These are phyloP conservation scores for Solioccasus polychromus DNA, from an alignment of 768 basidiomycete species.

Conservation along the genomic window DNA sequence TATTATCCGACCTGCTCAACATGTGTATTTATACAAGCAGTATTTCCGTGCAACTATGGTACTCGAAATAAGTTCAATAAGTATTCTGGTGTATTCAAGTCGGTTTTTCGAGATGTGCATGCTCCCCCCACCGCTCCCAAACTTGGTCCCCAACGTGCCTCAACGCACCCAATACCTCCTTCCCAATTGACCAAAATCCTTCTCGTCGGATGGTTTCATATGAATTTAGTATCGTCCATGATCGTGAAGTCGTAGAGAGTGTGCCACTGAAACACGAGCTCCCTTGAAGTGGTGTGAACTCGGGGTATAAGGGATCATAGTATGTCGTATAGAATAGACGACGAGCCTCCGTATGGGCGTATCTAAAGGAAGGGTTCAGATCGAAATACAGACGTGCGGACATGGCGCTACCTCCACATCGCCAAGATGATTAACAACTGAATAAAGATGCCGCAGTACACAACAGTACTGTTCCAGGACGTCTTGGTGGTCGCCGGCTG, in stretches of 20 bases:
- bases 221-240: slow-evolving; percentile 38
- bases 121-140: slow-evolving; percentile 45
- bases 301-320: slow-evolving; percentile 75
- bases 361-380: slow-evolving; percentile 28
- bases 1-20: too few relatives aligned
- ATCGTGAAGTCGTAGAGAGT: slow-evolving; percentile 34
- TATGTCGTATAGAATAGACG: slow-evolving; percentile 69
- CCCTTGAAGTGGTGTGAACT: slow-evolving; percentile 53
- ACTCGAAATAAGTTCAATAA: slow-evolving; percentile 19
- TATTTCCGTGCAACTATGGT: slow-evolving; percentile 6
- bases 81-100: slow-evolving; percentile 22
- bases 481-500: slow-evolving; percentile 19
- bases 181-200: slow-evolving; percentile 38
- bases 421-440: slow-evolving; percentile 47
- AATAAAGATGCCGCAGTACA: slow-evolving; percentile 36
- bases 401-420: slow-evolving; percentile 56
- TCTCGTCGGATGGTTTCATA: slow-evolving; percentile 38
- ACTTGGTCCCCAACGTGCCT: slow-evolving; percentile 37
- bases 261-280: slow-evolving; percentile 27
- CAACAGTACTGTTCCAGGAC: slow-evolving; percentile 28
- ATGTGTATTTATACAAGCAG: slow-evolving; percentile 20
- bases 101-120: slow-evolving; percentile 25
- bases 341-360: slow-evolving; percentile 47
- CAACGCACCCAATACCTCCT: slow-evolving; percentile 39
- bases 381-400: slow-evolving; percentile 1